These are phyloP conservation scores for Kluyveromyces siamensis DNA, from an alignment of 805 yeast genomes.

Conservation along the genomic window DNA sequence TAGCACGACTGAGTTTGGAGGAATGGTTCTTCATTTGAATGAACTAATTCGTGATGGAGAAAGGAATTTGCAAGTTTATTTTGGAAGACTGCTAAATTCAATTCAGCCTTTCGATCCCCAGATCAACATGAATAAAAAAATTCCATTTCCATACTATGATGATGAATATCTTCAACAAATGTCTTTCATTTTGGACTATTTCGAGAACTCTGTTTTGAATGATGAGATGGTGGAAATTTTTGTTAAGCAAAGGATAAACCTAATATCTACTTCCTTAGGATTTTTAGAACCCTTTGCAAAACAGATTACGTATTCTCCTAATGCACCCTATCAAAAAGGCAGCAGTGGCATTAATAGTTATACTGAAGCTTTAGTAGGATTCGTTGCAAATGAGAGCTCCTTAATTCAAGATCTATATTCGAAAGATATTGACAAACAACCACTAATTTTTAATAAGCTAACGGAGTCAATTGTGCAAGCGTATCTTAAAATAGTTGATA, in stretches of 20 bases:
- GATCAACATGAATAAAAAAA: conserved; percentile 31
- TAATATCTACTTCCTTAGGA: conserved; percentile 36
- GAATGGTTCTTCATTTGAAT: conserved; percentile 53
- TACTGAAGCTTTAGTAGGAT: conserved; percentile 41
- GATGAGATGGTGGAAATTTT: conserved; percentile 30
- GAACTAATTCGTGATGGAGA: conserved; percentile 51
- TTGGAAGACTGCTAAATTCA: conserved; percentile 36
- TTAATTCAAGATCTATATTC: conserved; percentile 36
- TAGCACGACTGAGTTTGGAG: conserved; percentile 43
- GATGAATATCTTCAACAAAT: conserved; percentile 32
- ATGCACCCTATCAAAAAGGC: conserved; percentile 51
- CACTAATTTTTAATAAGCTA: conserved; percentile 26
- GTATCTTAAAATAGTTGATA: conserved; percentile 31
- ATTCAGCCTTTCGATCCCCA: conserved; percentile 39
- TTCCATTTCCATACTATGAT: conserved; percentile 34
- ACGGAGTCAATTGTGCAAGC: conserved; percentile 30
- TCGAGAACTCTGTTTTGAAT: conserved; percentile 29
- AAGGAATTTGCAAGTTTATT: conserved; percentile 40
- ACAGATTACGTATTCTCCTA: conserved; percentile 30
- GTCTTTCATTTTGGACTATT: conserved; percentile 37
- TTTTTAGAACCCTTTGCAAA: conserved; percentile 39
- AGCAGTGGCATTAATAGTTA: conserved; percentile 49
- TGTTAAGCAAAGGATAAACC: conserved; percentile 34
- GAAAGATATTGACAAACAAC: conserved; percentile 24
- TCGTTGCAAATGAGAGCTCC: conserved; percentile 42